Percentiles rank a stretch among this genome's conserved stretches.
phyloP scores from a whole-genome alignment of 2,329 filamentous ascomycete species.

The Curvularia hawaiiensis region DNA sequence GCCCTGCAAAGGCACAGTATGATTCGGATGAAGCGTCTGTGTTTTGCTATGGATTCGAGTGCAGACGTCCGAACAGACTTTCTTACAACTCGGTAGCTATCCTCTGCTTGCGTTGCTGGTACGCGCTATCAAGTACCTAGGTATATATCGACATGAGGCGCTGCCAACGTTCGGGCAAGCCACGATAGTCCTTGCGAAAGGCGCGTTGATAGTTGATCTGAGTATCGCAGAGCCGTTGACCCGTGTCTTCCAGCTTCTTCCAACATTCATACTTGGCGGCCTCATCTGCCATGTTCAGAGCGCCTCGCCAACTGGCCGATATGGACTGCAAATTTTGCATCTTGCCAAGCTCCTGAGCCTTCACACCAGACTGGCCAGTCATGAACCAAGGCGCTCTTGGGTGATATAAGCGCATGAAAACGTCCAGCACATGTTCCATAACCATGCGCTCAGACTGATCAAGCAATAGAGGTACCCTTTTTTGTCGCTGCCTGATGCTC shows the following conservation, averaged over 20 bases:
- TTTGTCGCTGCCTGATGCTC: constrained; percentile 7
- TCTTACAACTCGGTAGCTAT: constrained; percentile 48
- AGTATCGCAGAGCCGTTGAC: constrained; percentile 41
- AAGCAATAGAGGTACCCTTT: constrained; percentile 6
- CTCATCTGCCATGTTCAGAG: constrained; percentile 31
- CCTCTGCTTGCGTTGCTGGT: constrained; percentile 55
- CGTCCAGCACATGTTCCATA: constrained; percentile 5
- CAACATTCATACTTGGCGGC: constrained; percentile 29
- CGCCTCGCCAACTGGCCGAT: constrained; percentile 26
- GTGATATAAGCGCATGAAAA: constrained; percentile 4
- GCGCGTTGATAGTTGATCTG: constrained; percentile 39
- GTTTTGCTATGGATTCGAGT: constrained; percentile 74
- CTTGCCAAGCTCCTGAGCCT: constrained; percentile 21
- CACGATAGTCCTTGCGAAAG: constrained; percentile 42
- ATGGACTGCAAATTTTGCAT: constrained; percentile 19
- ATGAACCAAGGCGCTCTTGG: constrained; percentile 10
- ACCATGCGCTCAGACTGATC: constrained; percentile 5
- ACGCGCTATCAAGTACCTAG: constrained; percentile 67
- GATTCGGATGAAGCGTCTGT: constrained; percentile 52
- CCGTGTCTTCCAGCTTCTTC: constrained; percentile 37
- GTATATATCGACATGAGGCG: constrained; percentile 70
- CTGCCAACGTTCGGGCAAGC: constrained; percentile 55
- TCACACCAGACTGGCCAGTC: constrained; percentile 16
- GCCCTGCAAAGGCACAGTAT: constrained; percentile 48
- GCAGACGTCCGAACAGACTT: constrained; percentile 67